Evolutionary conservation across 2,329 filamentous ascomycete genomes (phyloP).

Genomic region (Penicillium sp.): DNA sequence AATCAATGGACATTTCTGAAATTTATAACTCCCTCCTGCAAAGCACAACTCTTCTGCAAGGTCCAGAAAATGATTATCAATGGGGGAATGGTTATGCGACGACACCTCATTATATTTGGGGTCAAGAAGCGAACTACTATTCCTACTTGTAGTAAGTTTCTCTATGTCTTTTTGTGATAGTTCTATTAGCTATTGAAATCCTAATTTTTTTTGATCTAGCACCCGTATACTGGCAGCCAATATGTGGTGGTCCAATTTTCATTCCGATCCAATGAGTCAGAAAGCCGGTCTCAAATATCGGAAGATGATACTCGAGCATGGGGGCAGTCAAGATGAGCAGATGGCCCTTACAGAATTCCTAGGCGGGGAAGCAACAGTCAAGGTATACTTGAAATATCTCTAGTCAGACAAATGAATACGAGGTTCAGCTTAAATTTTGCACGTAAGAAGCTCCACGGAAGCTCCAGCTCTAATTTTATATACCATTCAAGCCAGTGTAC

Average conservation of each 20-base stretch:
- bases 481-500: too few species aligned
- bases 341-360: neutral
- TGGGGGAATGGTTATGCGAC: slow-evolving; percentile 19
- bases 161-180: neutral
- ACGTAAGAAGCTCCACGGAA: neutral
- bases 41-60: slow-evolving; percentile 7
- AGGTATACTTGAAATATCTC: slow-evolving; percentile 2
- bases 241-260: slow-evolving; percentile 9
- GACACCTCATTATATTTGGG: slow-evolving; percentile 20
- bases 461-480: too few species aligned
- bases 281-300: slow-evolving; percentile 10
- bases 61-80: slow-evolving; percentile 9
- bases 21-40: slow-evolving; percentile 4
- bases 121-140: slow-evolving; percentile 23
- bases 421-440: neutral
- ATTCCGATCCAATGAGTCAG: slow-evolving; percentile 9
- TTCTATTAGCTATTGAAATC: neutral
- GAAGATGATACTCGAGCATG: slow-evolving; percentile 10
- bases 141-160: slow-evolving; percentile 19
- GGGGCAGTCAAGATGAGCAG: slow-evolving; percentile 5
- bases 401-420: neutral
- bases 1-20: slow-evolving; percentile 5
- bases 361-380: neutral
- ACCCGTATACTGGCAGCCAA: slow-evolving; percentile 9
- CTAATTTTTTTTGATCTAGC: slow-evolving; percentile 3